phyloP scores from a whole-genome alignment of 495 filamentous ascomycete genomes.

The Pyrenula massariospora region DNA sequence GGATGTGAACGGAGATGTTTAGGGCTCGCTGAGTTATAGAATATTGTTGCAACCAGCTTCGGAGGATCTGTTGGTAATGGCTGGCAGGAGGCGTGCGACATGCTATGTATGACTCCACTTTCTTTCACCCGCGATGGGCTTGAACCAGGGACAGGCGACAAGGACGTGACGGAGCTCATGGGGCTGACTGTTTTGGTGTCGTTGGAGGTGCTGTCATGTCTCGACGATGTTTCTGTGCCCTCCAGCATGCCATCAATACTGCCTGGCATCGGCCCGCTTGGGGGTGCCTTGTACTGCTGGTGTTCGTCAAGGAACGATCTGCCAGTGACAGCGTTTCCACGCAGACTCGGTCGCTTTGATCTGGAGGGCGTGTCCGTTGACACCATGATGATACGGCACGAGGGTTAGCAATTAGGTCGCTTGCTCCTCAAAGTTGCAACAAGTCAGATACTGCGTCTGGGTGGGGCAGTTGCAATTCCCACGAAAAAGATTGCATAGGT shows the following conservation, averaged over 20 bases:
- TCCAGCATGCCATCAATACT: slow-evolving; percentile 1
- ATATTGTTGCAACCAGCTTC: slow-evolving; percentile 33
- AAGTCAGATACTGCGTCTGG: too few relatives aligned
- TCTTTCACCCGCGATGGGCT: slow-evolving; percentile 19
- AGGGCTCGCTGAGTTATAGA: slow-evolving; percentile 32
- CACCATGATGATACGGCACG: slow-evolving; percentile 23
- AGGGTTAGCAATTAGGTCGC: too few relatives aligned
- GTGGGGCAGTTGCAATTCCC: too few relatives aligned
- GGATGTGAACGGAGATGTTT: slow-evolving; percentile 32
- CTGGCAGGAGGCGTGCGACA: slow-evolving; percentile 27
- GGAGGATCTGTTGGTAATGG: slow-evolving; percentile 24
- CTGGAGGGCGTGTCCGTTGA: slow-evolving; percentile 16
- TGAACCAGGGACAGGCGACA: slow-evolving; percentile 1
- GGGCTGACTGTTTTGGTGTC: background rate
- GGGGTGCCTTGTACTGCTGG: slow-evolving; percentile 59
- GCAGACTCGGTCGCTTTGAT: slow-evolving; percentile 26
- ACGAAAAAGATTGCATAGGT: too few relatives aligned
- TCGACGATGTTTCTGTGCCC: background rate
- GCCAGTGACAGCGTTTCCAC: slow-evolving; percentile 43
- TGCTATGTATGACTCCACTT: slow-evolving; percentile 31
- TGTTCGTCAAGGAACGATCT: slow-evolving; percentile 61
- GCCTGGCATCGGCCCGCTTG: background rate
- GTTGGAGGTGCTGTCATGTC: background rate
- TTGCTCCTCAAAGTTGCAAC: too few relatives aligned
- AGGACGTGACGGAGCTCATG: background rate